A percentile compares a stretch with the other conserved stretches of the same genome.
Conservation (phyloP, 768 basidiomycete species). For the Leccinum disarticulatum region DNA sequence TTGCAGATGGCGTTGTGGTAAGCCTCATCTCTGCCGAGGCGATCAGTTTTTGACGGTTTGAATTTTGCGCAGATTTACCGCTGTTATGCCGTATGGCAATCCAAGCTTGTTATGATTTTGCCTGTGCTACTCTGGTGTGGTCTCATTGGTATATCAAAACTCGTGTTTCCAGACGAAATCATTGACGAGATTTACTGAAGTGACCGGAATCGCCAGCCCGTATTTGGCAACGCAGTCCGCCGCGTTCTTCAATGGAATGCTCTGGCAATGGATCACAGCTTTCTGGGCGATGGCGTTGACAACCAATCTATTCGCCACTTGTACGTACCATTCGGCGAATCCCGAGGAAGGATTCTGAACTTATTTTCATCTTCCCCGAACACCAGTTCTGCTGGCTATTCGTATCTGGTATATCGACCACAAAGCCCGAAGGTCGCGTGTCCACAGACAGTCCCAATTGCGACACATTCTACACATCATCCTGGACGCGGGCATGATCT, state of each 20-base stretch:
- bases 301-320: conserved; percentile 4
- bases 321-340: neutral
- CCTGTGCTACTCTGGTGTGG: neutral
- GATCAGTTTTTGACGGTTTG: neutral
- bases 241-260: neutral
- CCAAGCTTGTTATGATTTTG: neutral
- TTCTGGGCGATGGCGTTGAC: conserved; percentile 5
- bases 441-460: neutral
- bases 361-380: neutral
- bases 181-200: neutral
- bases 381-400: neutral
- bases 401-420: neutral
- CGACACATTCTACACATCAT: neutral
- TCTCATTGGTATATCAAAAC: neutral
- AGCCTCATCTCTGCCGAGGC: too few relatives aligned
- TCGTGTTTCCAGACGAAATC: neutral
- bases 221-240: conserved; percentile 10
- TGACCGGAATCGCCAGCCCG: conserved; percentile 16
- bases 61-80: neutral
- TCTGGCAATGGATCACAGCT: neutral
- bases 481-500: conserved; percentile 8
- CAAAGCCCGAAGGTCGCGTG: neutral
- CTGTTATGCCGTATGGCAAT: neutral
- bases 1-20: neutral
- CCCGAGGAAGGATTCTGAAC: neutral